Percentiles rank a stretch among this genome's conserved stretches.
These are phyloP conservation scores for Styphnolobium japonicum DNA, from an alignment of 306 rosid genomes.

Conservation along the genomic window DNA sequence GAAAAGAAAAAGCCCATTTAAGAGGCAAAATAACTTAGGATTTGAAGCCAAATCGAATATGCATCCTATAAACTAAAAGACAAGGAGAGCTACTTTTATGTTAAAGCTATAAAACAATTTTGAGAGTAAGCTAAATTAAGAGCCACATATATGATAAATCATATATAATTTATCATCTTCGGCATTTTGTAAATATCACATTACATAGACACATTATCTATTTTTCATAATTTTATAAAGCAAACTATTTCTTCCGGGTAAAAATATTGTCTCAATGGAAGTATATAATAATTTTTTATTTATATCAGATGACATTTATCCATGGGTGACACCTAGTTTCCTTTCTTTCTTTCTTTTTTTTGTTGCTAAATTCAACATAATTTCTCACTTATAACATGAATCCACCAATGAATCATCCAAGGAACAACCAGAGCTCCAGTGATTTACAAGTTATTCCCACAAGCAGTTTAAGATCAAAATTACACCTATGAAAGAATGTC, in stretches of 20 bases:
- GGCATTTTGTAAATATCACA: background rate
- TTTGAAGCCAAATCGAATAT: slow-evolving; percentile 4
- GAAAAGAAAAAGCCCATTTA: slow-evolving; percentile 11
- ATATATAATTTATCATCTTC: background rate
- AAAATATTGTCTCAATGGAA: background rate
- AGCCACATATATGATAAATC: background rate
- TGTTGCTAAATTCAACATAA: no score
- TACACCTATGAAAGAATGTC: background rate
- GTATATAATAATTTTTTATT: background rate
- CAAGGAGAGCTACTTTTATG: background rate
- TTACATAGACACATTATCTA: background rate
- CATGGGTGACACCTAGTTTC: background rate
- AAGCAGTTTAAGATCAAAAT: background rate
- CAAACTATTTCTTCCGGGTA: background rate
- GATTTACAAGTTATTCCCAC: background rate
- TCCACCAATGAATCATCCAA: background rate
- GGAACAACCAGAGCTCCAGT: background rate
- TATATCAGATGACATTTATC: background rate
- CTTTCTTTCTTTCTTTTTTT: no score
- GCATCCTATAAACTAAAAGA: background rate
- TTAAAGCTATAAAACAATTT: background rate
- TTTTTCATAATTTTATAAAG: background rate
- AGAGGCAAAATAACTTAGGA: background rate
- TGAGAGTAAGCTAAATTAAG: background rate
- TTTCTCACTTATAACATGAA: background rate